phyloP scores from a whole-genome alignment of 2,329 filamentous ascomycete genomes.

The Parastagonospora avenae region DNA sequence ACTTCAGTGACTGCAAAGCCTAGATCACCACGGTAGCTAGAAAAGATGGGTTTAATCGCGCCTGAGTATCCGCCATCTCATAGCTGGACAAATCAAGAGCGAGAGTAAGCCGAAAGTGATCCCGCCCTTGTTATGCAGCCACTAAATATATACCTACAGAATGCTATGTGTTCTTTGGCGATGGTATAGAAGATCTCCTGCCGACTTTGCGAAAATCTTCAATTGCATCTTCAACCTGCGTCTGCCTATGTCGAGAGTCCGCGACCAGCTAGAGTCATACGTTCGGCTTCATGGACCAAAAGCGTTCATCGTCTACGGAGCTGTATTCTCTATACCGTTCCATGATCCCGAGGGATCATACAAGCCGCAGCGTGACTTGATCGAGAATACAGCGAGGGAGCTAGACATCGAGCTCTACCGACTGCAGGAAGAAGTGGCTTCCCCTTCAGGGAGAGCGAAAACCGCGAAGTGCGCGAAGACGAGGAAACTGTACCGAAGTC shows the following conservation, averaged over 20 bases:
- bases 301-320: constrained; percentile 6
- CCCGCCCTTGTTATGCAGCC: too few relatives aligned
- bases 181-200: constrained; percentile 3
- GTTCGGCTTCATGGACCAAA: constrained; percentile 5
- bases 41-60: background rate
- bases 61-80: background rate
- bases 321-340: constrained; percentile 9
- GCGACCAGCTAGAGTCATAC: constrained; percentile 7
- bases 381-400: constrained; percentile 2
- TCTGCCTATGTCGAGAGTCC: background rate
- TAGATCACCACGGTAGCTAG: background rate
- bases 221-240: constrained; percentile 8
- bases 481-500: background rate
- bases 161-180: constrained; percentile 5
- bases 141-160: background rate
- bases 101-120: background rate
- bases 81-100: constrained; percentile 7
- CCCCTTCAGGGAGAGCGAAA: constrained; percentile 3
- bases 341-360: constrained; percentile 11
- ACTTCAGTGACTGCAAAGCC: too few relatives aligned
- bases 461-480: constrained; percentile 6
- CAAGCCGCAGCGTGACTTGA: background rate
- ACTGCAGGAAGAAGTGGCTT: background rate
- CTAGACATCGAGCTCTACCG: background rate
- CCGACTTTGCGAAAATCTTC: constrained; percentile 6